These are phyloP conservation scores for Gentiana dahurica DNA, from an alignment of 257 asterid genomes.

Conservation along the genomic window DNA sequence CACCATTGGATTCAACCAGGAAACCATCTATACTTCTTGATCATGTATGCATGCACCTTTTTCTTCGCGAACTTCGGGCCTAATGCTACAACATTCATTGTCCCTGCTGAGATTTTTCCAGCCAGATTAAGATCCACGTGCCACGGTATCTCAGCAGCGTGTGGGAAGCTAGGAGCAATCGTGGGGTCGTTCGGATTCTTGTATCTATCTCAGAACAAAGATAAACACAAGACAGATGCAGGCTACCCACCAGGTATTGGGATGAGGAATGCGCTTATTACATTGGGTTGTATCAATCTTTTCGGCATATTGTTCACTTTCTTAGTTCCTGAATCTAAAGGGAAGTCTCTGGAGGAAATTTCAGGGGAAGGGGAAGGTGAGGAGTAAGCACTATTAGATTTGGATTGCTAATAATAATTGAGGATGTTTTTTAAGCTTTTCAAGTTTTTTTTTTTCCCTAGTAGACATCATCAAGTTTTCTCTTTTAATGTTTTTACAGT, in stretches of 20 bases:
- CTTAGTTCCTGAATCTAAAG: slow-evolving; percentile 29
- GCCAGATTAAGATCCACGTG: slow-evolving; percentile 29
- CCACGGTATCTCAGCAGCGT: slow-evolving; percentile 30
- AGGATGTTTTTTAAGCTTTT: too few species aligned
- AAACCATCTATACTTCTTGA: slow-evolving; percentile 25
- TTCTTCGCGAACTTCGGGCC: slow-evolving; percentile 34
- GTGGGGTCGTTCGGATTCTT: slow-evolving; percentile 28
- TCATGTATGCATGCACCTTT: slow-evolving; percentile 22
- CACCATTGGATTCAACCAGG: slow-evolving; percentile 23
- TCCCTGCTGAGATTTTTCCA: slow-evolving; percentile 31
- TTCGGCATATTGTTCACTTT: slow-evolving; percentile 21
- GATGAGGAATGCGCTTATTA: slow-evolving; percentile 20
- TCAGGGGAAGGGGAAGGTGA: slow-evolving; percentile 24
- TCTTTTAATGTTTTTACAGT: too few species aligned
- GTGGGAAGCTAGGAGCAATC: slow-evolving; percentile 27
- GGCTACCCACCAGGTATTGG: slow-evolving; percentile 34
- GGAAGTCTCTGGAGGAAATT: slow-evolving; percentile 26
- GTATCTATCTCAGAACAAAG: slow-evolving; percentile 24
- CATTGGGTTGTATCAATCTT: slow-evolving; percentile 16
- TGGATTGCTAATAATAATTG: too few species aligned
- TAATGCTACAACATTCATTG: slow-evolving; percentile 25
- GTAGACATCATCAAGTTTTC: too few species aligned
- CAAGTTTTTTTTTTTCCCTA: too few species aligned
- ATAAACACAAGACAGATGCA: slow-evolving; percentile 16
- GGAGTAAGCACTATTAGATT: not conserved